These are phyloP conservation scores for Vinca minor DNA, from an alignment of 257 asterid species.

Conservation along the genomic window DNA sequence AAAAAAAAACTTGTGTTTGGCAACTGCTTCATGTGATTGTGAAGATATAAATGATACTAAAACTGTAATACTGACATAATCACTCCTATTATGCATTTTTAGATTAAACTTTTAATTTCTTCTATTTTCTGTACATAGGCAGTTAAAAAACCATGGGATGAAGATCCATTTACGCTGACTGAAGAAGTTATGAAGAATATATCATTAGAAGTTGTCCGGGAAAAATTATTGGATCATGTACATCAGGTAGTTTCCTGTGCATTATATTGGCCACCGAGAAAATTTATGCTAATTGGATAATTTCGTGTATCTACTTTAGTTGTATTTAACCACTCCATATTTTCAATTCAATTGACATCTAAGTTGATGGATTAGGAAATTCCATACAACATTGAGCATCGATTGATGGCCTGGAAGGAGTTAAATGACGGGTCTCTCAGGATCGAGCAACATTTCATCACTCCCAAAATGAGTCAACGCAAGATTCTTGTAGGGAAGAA, in stretches of 20 bases:
- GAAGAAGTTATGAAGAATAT: conserved; percentile 92
- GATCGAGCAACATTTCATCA: conserved; percentile 92
- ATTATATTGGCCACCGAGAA: not conserved
- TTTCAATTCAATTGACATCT: not conserved
- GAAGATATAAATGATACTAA: not conserved
- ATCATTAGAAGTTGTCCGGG: conserved; percentile 83
- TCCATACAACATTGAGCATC: conserved; percentile 82
- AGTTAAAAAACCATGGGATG: conserved; percentile 86
- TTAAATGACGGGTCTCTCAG: conserved; percentile 78
- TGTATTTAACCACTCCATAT: not conserved
- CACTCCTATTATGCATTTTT: not conserved
- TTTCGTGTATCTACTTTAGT: no score
- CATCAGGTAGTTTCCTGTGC: conserved; percentile 59
- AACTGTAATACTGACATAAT: not conserved
- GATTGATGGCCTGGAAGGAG: conserved; percentile 91
- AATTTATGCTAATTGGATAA: no score
- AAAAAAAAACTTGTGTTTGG: no score
- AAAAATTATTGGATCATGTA: conserved; percentile 67
- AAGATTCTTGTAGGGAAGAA: conserved; percentile 81
- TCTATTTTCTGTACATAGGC: conserved; percentile 44
- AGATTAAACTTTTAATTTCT: not conserved
- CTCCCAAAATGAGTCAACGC: conserved; percentile 87
- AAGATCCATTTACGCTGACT: conserved; percentile 76
- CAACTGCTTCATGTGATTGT: not conserved
- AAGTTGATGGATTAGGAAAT: conserved; percentile 51